Conservation (phyloP, 441 rosid genomes). For the Omphalea diandra region DNA sequence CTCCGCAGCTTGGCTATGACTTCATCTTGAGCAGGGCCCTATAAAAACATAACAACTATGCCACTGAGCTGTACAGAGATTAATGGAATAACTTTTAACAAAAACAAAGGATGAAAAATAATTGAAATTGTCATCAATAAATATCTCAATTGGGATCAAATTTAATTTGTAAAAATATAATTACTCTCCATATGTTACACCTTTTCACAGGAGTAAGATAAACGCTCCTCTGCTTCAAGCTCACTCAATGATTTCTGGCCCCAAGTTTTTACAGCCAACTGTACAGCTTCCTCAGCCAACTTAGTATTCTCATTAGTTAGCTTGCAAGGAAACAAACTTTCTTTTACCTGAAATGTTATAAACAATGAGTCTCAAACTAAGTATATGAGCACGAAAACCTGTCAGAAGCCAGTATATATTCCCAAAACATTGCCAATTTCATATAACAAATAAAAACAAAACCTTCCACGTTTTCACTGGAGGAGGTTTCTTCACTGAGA, state of each 20-base stretch:
- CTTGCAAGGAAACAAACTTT: constrained; percentile 83
- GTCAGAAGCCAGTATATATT: not conserved
- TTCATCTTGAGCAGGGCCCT: constrained; percentile 96
- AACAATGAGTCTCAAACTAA: constrained; percentile 17
- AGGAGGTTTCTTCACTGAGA: constrained; percentile 86
- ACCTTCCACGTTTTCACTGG: constrained; percentile 95
- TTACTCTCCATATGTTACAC: constrained; percentile 33
- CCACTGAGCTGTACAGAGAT: constrained; percentile 1
- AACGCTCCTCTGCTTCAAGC: constrained; percentile 95
- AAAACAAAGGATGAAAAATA: constrained; percentile 7
- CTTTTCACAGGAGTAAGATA: constrained; percentile 97
- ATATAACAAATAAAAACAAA: constrained; percentile 19
- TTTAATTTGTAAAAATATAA: constrained; percentile 4
- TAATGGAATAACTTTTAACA: constrained; percentile 4
- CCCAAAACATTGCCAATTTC: constrained; percentile 17
- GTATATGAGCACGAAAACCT: not conserved
- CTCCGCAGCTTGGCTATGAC: constrained; percentile 78
- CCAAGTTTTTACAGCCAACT: constrained; percentile 76
- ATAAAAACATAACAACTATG: constrained; percentile 17
- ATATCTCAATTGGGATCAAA: constrained; percentile 1
- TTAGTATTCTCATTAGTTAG: constrained; percentile 62
- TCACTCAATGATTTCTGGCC: constrained; percentile 84
- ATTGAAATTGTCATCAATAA: not conserved
- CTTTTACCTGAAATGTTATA: constrained; percentile 60
- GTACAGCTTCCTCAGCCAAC: constrained; percentile 87